Evolutionary conservation across 805 yeast genomes (phyloP).

Genomic region (Starmera caribaea): DNA sequence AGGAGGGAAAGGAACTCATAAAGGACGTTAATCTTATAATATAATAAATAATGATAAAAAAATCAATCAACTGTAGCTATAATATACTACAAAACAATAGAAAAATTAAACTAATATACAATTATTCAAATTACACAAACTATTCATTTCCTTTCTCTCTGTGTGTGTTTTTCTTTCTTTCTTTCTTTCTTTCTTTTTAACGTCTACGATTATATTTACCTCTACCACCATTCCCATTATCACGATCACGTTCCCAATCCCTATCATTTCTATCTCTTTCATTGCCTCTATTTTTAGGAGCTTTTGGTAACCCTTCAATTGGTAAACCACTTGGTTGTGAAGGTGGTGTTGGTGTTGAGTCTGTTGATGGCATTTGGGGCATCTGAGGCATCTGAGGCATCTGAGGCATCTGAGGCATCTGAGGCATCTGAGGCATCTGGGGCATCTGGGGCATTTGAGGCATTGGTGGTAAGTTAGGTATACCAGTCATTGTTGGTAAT

Average conservation of each 20-base stretch:
- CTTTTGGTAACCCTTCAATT: constrained; percentile 6
- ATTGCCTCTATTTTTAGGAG: constrained; percentile 10
- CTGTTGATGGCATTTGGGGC: constrained; percentile 14
- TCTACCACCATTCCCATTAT: not conserved
- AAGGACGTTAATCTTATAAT: no score
- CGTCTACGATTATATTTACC: no score
- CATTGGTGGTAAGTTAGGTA: constrained; percentile 8
- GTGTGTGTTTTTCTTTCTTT: no score
- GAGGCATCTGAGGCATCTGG: not conserved
- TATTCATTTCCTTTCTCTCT: no score
- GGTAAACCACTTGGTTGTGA: constrained; percentile 3
- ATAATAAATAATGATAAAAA: no score
- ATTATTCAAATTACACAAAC: no score
- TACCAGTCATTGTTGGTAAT: not conserved
- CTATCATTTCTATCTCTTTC: constrained; percentile 10
- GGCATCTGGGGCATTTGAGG: not conserved
- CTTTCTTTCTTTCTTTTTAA: no score
- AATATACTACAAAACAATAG: no score
- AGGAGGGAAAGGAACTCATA: no score
- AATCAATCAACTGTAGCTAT: no score
- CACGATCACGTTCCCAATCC: constrained; percentile 9
- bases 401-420: constrained; percentile 1
- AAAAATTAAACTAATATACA: no score
- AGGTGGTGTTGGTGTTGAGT: constrained; percentile 10
- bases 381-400: constrained; percentile 25